Base-by-base conservation (phyloP, 306 rosid species). In the Pyrus betulifolia region DNA sequence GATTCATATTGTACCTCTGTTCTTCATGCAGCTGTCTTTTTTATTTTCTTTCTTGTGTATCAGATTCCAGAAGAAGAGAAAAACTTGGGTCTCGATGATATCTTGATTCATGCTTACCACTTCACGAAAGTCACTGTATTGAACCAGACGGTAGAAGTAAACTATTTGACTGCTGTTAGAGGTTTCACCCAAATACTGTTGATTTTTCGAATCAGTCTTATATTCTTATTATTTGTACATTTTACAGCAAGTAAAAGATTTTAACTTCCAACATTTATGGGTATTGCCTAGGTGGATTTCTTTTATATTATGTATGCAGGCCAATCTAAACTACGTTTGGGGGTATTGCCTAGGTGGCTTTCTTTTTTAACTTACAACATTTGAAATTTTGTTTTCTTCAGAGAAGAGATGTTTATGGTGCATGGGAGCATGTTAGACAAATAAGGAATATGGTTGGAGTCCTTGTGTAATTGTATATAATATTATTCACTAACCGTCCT, bases 341-440 rank as follows among this genome's bases (percentile, higher is more conserved):
- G 19, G 19, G 22, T 57, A 0, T 58, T 30, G 35, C 35, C 4
- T 31, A 4, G 23, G 0, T 6, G 10, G 28, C 0, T 2, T 31
- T 31, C 30, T 28, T 4, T 38, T 66, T 71, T 14, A 11, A 57
- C 2, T 46, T 74, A 51, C 42, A 25, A 21, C 67, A 4, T 22
- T 63, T 65, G 60, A 40, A 25, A 38, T 75, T 49, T 64, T 72
- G 33, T 82, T 68, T 70, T 67, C 27, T 55, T 28, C 68, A 94
- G 98, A 89, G 93, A 74, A 90, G 96, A 78, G 97, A 94, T 76
- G 84, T 90, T 68, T 92, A 94, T 42, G 97, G 98, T 31, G 95
- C 97, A 22, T 92, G 97, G 95, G 97, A 94, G 86, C 98, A n/a
- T n/a, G n/a, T n/a, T n/a, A n/a, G n/a, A n/a, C n/a, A n/a, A n/a